Base-by-base conservation (phyloP, 148 eudicot genomes). In the Nepenthes gracilis region DNA sequence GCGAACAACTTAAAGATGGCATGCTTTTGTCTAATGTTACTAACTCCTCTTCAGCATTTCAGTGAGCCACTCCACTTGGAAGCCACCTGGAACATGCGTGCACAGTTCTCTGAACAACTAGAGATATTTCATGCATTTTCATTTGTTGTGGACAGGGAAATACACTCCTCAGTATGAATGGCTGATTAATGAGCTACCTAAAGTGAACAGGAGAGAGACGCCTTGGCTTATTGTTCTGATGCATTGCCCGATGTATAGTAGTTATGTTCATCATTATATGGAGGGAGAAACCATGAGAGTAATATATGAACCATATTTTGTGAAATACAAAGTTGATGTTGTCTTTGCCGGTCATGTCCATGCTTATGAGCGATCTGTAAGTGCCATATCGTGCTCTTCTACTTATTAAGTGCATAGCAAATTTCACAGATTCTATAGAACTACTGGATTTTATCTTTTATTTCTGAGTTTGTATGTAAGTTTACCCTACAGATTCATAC, bases 261-360 rank as follows among this genome's bases (percentile, higher is more conserved):
- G 87, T 63, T 84, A 90, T 56, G 76, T 77, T 43, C 79, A 79
- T 79, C 97, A 90, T 65, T 90, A 78, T 55, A 90, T 90, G 97
- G 97, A 90, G 73, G 97, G 89, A 34, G 97, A 90, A 77, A 80
- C 87, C 66, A 90, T 90, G 97, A 72, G 95, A 66, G 97, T 90
- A n/a, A 62, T 84, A 67, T 90, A 84, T 15, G 97, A 90, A 67
- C 68, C 78, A 14, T 82, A 72, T 79, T 79, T 87, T 58, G 95
- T 87, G 53, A 9, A 84, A 76, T 77, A 86, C 82, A 86, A 84
- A 75, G 95, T 86, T 14, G 97, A 90, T 63, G 90, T 82, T 12
- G 70, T 90, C 65, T 86, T 90, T 77, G 79, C 97, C 61, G 97
- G 97, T 53, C 97, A 90, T 67, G 91, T 86, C 50, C 97, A 90